Evolutionary conservation across 2,329 filamentous ascomycete genomes (phyloP).

Genomic region (Plectosphaerella plurivora): DNA sequence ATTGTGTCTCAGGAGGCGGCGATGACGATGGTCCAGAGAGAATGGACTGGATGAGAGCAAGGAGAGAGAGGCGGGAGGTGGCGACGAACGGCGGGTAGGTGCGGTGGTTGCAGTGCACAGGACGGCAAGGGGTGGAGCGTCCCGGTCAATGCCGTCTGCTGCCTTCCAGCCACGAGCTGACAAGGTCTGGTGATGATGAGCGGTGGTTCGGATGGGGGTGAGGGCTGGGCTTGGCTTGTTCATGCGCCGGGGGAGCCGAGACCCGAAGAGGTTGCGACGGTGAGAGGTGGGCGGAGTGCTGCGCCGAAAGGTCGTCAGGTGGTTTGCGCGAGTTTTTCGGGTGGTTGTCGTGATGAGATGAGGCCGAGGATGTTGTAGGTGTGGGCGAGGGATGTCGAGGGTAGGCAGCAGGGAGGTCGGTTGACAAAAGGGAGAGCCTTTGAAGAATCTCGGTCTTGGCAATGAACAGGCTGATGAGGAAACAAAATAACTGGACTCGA

Average conservation of each 20-base stretch:
- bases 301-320: not conserved
- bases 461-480: not conserved
- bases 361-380: no score
- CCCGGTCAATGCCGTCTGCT: not conserved
- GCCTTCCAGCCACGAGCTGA: slow-evolving; percentile 10
- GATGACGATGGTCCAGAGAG: slow-evolving; percentile 18
- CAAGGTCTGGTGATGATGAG: slow-evolving; percentile 9
- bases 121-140: slow-evolving; percentile 5
- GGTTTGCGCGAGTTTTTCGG: no score
- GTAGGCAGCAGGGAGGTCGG: not conserved
- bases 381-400: no score
- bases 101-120: slow-evolving; percentile 12
- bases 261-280: no score
- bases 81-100: not conserved
- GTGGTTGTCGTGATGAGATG: no score
- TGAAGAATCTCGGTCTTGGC: not conserved
- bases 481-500: no score
- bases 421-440: not conserved
- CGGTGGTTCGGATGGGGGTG: not conserved
- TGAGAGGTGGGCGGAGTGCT: not conserved
- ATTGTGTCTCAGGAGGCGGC: slow-evolving; percentile 11
- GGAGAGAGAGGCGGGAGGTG: not conserved
- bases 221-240: not conserved
- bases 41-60: slow-evolving; percentile 16
- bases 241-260: no score